phyloP scores from a whole-genome alignment of 371 early-diverging fungal genomes.

The Mucor irregularis region DNA sequence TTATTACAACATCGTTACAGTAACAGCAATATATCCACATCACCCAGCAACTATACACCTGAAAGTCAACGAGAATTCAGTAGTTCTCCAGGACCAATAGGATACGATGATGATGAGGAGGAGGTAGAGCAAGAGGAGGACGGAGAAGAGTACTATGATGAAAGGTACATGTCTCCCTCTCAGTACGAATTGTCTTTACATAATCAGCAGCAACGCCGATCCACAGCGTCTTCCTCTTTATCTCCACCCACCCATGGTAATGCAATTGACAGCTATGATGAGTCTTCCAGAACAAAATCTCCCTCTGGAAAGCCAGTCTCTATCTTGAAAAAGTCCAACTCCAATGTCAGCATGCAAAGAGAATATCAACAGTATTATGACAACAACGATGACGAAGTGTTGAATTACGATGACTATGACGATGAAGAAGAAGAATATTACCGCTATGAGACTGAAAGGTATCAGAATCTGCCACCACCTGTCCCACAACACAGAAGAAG shows the following conservation, averaged over 20 bases:
- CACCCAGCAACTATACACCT: background rate
- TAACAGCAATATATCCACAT: slow-evolving; percentile 4
- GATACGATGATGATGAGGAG: background rate
- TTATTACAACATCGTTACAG: background rate
- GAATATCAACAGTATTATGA: background rate
- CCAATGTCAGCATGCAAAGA: background rate
- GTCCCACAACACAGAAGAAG: no score
- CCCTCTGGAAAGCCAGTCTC: slow-evolving; percentile 10
- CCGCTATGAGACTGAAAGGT: no score
- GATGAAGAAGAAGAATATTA: slow-evolving; percentile 4
- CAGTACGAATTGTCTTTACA: no score
- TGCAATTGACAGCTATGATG: background rate
- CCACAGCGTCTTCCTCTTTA: no score
- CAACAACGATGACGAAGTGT: background rate
- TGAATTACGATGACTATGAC: background rate
- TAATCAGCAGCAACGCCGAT: background rate
- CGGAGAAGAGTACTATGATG: background rate
- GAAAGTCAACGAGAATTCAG: background rate
- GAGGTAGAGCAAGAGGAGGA: background rate
- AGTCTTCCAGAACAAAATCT: background rate
- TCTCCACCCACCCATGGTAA: no score
- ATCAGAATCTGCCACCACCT: no score
- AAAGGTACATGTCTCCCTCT: no score
- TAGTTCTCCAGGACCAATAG: background rate
- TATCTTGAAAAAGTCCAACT: slow-evolving; percentile 19